These are phyloP conservation scores for Volvariella surrecta DNA, from an alignment of 1,284 basidiomycete species.

Conservation along the genomic window DNA sequence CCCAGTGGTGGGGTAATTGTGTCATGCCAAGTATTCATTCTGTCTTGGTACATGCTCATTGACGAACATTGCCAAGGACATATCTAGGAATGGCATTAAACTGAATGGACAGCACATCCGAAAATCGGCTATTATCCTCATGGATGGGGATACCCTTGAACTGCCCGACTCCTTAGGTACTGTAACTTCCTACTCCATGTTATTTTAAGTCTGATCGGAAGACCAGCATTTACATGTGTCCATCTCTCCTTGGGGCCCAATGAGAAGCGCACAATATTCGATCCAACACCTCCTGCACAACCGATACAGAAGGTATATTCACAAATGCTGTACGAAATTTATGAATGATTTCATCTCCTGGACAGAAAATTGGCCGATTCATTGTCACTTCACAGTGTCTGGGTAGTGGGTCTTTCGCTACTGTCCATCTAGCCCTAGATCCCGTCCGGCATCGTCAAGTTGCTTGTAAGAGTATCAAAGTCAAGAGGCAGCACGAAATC, in stretches of 20 bases:
- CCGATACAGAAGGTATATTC: slow-evolving; percentile 40
- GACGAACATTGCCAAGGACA: slow-evolving; percentile 37
- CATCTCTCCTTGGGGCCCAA: slow-evolving; percentile 44
- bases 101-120: slow-evolving; percentile 63
- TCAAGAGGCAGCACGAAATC: slow-evolving; percentile 45
- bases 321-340: neutral
- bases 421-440: slow-evolving; percentile 70
- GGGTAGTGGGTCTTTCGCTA: slow-evolving; percentile 75
- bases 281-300: slow-evolving; percentile 49
- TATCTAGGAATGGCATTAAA: slow-evolving; percentile 70
- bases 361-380: slow-evolving; percentile 47
- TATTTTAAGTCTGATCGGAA: neutral
- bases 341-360: slow-evolving; percentile 2
- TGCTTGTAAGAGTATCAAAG: slow-evolving; percentile 75
- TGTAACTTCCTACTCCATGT: slow-evolving; percentile 6
- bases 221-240: slow-evolving; percentile 56
- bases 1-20: slow-evolving; percentile 64
- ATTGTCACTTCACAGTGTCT: slow-evolving; percentile 67
- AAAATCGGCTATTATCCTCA: slow-evolving; percentile 56
- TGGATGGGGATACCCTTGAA: slow-evolving; percentile 64
- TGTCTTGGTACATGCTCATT: neutral
- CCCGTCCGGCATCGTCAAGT: slow-evolving; percentile 57
- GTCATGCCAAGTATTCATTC: slow-evolving; percentile 54
- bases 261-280: slow-evolving; percentile 47
- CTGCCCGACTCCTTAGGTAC: slow-evolving; percentile 58